phyloP scores from a whole-genome alignment of 1,284 basidiomycete species.

The Ganoderma multipileum region DNA sequence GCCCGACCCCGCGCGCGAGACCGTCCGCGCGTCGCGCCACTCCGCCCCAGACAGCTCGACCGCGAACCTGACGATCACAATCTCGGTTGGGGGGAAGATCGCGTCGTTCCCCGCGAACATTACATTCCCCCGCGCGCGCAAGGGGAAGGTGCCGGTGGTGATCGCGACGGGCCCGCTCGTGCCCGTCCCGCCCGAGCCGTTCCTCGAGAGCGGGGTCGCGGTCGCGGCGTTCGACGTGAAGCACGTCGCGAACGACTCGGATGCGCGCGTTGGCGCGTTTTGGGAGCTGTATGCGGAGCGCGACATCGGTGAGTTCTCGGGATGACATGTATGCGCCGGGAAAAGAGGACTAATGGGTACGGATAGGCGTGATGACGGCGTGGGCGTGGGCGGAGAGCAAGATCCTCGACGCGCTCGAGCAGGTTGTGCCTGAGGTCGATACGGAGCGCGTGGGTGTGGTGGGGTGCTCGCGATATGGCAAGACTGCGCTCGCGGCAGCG shows the following conservation, averaged over 20 bases:
- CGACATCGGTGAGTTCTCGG: conserved; percentile 27
- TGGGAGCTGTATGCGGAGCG: conserved; percentile 22
- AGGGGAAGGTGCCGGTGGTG: conserved; percentile 18
- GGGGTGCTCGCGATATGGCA: conserved; percentile 25
- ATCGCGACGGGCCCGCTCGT: conserved; percentile 23
- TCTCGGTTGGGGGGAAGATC: conserved; percentile 11
- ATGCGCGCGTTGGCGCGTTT: conserved; percentile 21
- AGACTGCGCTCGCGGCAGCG: conserved; percentile 24
- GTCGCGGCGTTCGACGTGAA: conserved; percentile 23
- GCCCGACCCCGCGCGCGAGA: conserved; percentile 21
- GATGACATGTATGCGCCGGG: too few relatives aligned
- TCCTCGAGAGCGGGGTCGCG: conserved; percentile 24
- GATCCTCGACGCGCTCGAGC: conserved; percentile 24
- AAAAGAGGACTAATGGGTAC: neutral
- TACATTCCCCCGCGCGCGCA: conserved; percentile 4
- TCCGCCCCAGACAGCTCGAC: neutral
- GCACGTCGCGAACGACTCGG: conserved; percentile 22
- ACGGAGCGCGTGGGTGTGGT: conserved; percentile 20
- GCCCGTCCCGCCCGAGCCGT: conserved; percentile 16
- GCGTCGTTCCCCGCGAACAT: conserved; percentile 21
- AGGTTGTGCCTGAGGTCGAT: conserved; percentile 24
- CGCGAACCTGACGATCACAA: conserved; percentile 15
- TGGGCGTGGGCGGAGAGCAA: conserved; percentile 26
- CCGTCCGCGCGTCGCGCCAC: conserved; percentile 16
- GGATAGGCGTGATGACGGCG: conserved; percentile 20